Conservation (phyloP, 495 filamentous ascomycete genomes). For the Hypoxylon lenormandii region DNA sequence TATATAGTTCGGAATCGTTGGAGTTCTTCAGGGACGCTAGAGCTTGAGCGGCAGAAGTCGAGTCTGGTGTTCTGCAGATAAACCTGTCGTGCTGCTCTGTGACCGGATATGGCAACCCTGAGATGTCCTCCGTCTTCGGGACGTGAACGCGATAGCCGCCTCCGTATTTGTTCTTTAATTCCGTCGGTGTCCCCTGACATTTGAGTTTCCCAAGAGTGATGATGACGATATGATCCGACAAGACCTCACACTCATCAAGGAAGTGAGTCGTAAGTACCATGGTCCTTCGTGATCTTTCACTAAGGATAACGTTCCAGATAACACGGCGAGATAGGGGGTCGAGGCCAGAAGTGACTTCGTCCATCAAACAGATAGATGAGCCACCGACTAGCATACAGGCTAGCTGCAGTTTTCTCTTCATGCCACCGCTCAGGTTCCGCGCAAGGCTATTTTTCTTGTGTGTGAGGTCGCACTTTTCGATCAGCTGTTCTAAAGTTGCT, state of each 20-base stretch:
- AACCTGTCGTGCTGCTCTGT: slow-evolving; percentile 66
- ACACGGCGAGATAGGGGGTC: slow-evolving; percentile 76
- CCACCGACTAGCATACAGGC: slow-evolving; percentile 84
- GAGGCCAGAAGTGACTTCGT: slow-evolving; percentile 77
- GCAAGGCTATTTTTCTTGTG: slow-evolving; percentile 69
- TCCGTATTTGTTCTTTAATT: slow-evolving; percentile 69
- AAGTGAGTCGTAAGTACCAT: slow-evolving; percentile 80
- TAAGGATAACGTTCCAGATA: slow-evolving; percentile 80
- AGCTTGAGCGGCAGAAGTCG: slow-evolving; percentile 65
- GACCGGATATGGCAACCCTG: slow-evolving; percentile 58
- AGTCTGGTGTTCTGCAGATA: slow-evolving; percentile 69
- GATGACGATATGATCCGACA: slow-evolving; percentile 74
- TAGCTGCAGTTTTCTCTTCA: slow-evolving; percentile 79
- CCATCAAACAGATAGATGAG: slow-evolving; percentile 75
- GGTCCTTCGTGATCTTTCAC: slow-evolving; percentile 72
- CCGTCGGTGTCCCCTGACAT: slow-evolving; percentile 71
- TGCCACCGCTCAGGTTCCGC: slow-evolving; percentile 74
- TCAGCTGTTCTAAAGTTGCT: slow-evolving; percentile 62
- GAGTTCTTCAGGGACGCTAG: slow-evolving; percentile 66
- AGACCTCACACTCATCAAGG: slow-evolving; percentile 72
- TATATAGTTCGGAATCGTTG: slow-evolving; percentile 69
- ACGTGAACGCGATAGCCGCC: slow-evolving; percentile 76
- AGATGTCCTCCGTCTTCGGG: slow-evolving; percentile 56
- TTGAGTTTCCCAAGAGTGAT: slow-evolving; percentile 70
- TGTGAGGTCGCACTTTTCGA: slow-evolving; percentile 72